Conservation (phyloP, 2,329 filamentous ascomycete species). For the Apiospora hydei region DNA sequence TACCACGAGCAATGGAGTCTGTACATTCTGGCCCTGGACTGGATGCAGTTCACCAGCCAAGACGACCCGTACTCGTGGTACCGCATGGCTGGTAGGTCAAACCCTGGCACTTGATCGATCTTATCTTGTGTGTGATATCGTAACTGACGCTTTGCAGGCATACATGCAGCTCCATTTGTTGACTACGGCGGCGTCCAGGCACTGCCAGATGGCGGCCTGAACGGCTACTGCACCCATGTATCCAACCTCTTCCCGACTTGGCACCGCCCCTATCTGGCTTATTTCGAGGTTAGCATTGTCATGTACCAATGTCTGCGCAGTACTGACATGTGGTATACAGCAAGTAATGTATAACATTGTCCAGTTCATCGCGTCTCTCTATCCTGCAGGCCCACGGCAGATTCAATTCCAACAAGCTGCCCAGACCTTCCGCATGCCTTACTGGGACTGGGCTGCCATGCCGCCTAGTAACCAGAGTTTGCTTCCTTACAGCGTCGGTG, state of each 20-base stretch:
- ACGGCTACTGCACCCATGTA: conserved; percentile 80
- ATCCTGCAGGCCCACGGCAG: conserved; percentile 52
- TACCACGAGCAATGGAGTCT: conserved; percentile 76
- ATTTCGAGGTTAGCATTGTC: conserved; percentile 57
- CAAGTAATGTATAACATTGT: conserved; percentile 44
- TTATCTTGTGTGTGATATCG: conserved; percentile 30
- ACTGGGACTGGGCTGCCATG: conserved; percentile 64
- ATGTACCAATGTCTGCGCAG: conserved; percentile 20
- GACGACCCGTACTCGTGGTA: conserved; percentile 74
- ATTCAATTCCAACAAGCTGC: conserved; percentile 60
- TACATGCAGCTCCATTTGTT: conserved; percentile 77
- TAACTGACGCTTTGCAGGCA: conserved; percentile 56
- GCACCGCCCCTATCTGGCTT: conserved; percentile 81
- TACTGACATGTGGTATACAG: conserved; percentile 55
- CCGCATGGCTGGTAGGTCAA: conserved; percentile 71
- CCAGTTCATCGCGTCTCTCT: conserved; percentile 43
- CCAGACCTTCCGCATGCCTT: conserved; percentile 60
- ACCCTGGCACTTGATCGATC: neutral
- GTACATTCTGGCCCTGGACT: conserved; percentile 76
- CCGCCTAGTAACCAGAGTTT: conserved; percentile 57
- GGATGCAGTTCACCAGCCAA: conserved; percentile 74
- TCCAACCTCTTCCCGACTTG: conserved; percentile 80
- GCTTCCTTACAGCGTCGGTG: conserved; percentile 56
- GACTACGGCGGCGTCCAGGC: conserved; percentile 61
- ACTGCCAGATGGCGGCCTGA: conserved; percentile 57